A percentile compares a stretch with the other conserved stretches of the same genome.
Evolutionary conservation across 345 rosid species (phyloP).

Genomic region (Euclidium syriacum): DNA sequence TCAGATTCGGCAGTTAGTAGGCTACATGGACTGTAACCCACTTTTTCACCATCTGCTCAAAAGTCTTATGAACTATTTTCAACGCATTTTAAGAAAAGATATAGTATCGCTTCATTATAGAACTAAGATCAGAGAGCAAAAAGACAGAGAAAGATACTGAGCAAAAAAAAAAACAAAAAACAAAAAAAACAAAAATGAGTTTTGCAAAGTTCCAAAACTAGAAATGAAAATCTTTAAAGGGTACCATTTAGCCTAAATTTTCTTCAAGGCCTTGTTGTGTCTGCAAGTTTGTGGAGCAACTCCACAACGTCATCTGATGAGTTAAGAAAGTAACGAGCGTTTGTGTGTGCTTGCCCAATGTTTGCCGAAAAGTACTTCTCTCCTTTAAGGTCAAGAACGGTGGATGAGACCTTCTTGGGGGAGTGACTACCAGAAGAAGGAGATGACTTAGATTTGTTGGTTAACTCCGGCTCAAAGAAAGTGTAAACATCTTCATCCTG

Average conservation of each 20-base stretch:
- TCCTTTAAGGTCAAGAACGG: constrained; percentile 79
- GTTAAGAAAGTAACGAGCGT: constrained; percentile 62
- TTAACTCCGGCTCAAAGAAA: constrained; percentile 79
- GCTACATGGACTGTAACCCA: too few species aligned
- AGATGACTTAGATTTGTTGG: constrained; percentile 34
- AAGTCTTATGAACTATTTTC: too few species aligned
- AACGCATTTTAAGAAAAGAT: neutral
- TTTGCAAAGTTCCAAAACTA: neutral
- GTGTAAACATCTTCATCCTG: constrained; percentile 97
- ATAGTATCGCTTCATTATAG: neutral
- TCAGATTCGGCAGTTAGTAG: too few species aligned
- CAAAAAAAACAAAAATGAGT: neutral
- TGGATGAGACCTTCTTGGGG: constrained; percentile 68
- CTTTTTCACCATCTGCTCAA: too few species aligned
- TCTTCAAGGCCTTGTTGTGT: constrained; percentile 20
- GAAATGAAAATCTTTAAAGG: neutral
- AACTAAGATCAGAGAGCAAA: neutral
- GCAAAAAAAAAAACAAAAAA: neutral
- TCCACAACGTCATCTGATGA: constrained; percentile 79
- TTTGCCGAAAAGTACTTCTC: constrained; percentile 91
- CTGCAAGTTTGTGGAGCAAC: constrained; percentile 53
- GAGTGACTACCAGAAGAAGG: constrained; percentile 15
- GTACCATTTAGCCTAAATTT: neutral
- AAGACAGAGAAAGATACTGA: neutral
- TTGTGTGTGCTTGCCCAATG: constrained; percentile 64